Evolutionary conservation across 2,329 filamentous ascomycete species (phyloP).

Genomic region (Colletotrichum scovillei): DNA sequence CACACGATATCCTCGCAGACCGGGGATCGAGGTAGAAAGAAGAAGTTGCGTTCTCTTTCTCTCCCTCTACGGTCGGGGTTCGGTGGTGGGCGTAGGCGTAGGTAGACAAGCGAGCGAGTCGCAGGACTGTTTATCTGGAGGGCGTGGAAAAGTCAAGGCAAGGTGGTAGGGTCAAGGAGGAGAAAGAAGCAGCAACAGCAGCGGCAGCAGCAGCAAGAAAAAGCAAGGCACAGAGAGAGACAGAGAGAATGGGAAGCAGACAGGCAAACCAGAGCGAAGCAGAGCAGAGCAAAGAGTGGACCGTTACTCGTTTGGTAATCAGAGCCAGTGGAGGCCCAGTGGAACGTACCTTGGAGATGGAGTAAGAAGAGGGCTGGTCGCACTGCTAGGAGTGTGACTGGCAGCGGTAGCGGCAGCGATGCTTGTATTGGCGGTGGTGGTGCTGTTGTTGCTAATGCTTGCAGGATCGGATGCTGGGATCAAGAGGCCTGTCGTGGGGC

Average conservation of each 20-base stretch:
- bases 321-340: constrained; percentile 21
- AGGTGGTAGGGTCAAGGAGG: constrained; percentile 24
- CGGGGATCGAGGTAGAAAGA: constrained; percentile 12
- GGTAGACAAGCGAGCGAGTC: constrained; percentile 9
- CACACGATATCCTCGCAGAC: constrained; percentile 17
- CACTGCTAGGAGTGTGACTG: constrained; percentile 21
- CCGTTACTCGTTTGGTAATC: constrained; percentile 34
- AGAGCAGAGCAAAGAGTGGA: constrained; percentile 32
- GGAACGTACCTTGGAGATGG: constrained; percentile 36
- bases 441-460: constrained; percentile 39
- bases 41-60: not conserved
- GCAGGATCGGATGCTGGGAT: constrained; percentile 39
- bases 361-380: constrained; percentile 31
- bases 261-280: constrained; percentile 22
- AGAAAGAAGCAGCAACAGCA: constrained; percentile 8
- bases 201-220: not conserved
- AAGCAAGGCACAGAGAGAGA: not conserved
- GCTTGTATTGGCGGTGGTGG: constrained; percentile 28
- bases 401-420: constrained; percentile 5
- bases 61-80: not conserved
- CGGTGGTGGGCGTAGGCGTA: not conserved
- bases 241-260: not conserved
- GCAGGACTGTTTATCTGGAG: constrained; percentile 3
- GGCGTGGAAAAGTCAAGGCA: constrained; percentile 27
- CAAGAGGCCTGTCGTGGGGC: constrained; percentile 56